These are phyloP conservation scores for Ogataea neopini DNA, from an alignment of 805 yeast genomes.

Conservation along the genomic window DNA sequence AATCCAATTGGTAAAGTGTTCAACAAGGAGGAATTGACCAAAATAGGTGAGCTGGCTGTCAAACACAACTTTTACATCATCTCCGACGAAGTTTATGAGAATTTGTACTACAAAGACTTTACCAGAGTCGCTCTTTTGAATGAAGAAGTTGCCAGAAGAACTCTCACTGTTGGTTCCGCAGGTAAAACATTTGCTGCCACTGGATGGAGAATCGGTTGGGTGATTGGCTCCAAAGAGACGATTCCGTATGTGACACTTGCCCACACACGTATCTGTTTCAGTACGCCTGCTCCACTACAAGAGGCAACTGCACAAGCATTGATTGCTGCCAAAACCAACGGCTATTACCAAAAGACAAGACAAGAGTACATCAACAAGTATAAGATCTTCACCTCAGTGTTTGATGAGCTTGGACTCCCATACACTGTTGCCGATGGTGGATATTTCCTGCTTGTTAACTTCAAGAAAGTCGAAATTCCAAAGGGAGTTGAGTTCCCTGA, in stretches of 20 bases:
- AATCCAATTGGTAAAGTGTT: constrained; percentile 95
- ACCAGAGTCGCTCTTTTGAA: constrained; percentile 82
- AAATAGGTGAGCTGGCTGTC: constrained; percentile 81
- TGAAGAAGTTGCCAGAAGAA: constrained; percentile 75
- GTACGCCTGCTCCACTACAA: constrained; percentile 89
- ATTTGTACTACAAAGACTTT: constrained; percentile 72
- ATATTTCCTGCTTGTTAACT: constrained; percentile 86
- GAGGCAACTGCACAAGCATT: constrained; percentile 87
- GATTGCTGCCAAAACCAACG: constrained; percentile 54
- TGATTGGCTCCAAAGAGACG: constrained; percentile 82
- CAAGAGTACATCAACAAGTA: constrained; percentile 70
- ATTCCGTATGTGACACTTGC: constrained; percentile 83
- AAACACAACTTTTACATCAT: constrained; percentile 79
- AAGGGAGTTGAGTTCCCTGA: constrained; percentile 61
- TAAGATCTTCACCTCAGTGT: constrained; percentile 67
- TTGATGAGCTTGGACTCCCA: constrained; percentile 85
- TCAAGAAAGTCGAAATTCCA: constrained; percentile 80
- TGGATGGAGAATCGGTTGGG: constrained; percentile 98
- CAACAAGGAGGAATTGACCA: constrained; percentile 67
- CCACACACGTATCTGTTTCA: constrained; percentile 91
- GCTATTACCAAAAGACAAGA: constrained; percentile 72
- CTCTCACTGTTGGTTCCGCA: constrained; percentile 93
- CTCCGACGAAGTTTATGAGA: constrained; percentile 95
- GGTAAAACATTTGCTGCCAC: constrained; percentile 99
- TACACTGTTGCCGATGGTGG: constrained; percentile 94